Percentiles rank a stretch among this genome's conserved stretches.
Evolutionary conservation across 192 early-diverging fungal genomes (phyloP).

Genomic region (Obelidium mucronatum): DNA sequence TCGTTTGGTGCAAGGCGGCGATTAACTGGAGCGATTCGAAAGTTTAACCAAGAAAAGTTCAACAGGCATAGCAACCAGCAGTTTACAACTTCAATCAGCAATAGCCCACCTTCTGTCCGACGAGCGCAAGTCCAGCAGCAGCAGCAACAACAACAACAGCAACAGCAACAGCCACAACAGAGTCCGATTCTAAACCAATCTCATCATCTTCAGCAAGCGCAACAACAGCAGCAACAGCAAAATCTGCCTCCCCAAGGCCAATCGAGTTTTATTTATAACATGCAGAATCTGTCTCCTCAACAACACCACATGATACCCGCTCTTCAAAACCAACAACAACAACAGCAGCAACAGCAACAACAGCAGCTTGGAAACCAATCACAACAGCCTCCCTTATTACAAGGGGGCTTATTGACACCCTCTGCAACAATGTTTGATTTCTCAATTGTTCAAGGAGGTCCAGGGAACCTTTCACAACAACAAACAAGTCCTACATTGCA

Average conservation of each 20-base stretch:
- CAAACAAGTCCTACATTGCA: constrained; percentile 5
- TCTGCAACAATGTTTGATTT: constrained; percentile 33
- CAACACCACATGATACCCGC: not conserved
- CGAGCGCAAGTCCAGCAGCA: not conserved
- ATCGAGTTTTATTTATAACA: constrained; percentile 3
- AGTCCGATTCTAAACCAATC: not conserved
- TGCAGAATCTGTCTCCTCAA: not conserved
- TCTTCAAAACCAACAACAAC: not conserved
- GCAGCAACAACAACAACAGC: not conserved
- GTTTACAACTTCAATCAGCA: constrained; percentile 4
- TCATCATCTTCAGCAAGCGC: not conserved
- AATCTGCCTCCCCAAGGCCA: not conserved
- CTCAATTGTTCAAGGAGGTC: not conserved
- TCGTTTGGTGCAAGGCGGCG: constrained; percentile 61
- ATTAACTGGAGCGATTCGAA: constrained; percentile 51
- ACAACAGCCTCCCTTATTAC: not conserved
- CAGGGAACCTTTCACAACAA: too few species aligned
- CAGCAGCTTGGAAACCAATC: not conserved
- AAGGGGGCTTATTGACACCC: constrained; percentile 15
- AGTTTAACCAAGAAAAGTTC: constrained; percentile 43
- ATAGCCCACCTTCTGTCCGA: not conserved
- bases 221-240: constrained; percentile 10
- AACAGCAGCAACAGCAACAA: constrained; percentile 14
- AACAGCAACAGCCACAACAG: not conserved
- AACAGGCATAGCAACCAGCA: constrained; percentile 20